A percentile compares a stretch with the other conserved stretches of the same genome.
These are phyloP conservation scores for Symmetrospora coprosmae DNA, from an alignment of 768 basidiomycete genomes.

Conservation along the genomic window DNA sequence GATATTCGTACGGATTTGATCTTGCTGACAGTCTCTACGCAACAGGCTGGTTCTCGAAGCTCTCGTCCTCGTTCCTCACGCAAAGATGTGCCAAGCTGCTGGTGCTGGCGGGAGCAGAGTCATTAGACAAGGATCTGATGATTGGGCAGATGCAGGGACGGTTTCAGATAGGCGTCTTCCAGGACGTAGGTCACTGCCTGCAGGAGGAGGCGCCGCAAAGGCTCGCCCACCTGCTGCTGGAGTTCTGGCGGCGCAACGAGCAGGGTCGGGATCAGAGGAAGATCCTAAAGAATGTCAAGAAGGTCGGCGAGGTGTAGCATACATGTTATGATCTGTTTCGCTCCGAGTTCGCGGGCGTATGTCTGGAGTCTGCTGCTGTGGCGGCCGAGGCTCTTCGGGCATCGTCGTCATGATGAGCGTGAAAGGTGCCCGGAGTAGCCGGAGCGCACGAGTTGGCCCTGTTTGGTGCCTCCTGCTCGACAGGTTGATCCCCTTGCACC, in stretches of 20 bases:
- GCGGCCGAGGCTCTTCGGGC: too few relatives aligned
- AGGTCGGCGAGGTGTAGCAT: slow-evolving; percentile 43
- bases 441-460: too few relatives aligned
- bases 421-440: too few relatives aligned
- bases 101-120: slow-evolving; percentile 79
- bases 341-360: too few relatives aligned
- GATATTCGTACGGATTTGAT: background rate
- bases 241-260: slow-evolving; percentile 9
- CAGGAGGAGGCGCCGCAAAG: slow-evolving; percentile 55
- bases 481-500: too few relatives aligned
- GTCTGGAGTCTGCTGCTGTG: too few relatives aligned
- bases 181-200: slow-evolving; percentile 78
- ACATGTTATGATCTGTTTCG: too few relatives aligned
- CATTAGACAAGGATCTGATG: slow-evolving; percentile 83
- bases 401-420: too few relatives aligned
- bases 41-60: slow-evolving; percentile 75
- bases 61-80: slow-evolving; percentile 65
- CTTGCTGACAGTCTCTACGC: background rate
- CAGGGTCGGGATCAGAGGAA: slow-evolving; percentile 45
- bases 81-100: slow-evolving; percentile 70
- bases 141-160: slow-evolving; percentile 94
- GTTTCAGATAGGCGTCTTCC: slow-evolving; percentile 80
- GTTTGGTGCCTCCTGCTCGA: too few relatives aligned
- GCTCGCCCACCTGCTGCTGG: slow-evolving; percentile 29
- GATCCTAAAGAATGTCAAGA: slow-evolving; percentile 46